Evolutionary conservation across 768 basidiomycete species (phyloP), one percentile per base, ranked within the genome.

Genomic region (Pleurotus eryngii): DNA sequence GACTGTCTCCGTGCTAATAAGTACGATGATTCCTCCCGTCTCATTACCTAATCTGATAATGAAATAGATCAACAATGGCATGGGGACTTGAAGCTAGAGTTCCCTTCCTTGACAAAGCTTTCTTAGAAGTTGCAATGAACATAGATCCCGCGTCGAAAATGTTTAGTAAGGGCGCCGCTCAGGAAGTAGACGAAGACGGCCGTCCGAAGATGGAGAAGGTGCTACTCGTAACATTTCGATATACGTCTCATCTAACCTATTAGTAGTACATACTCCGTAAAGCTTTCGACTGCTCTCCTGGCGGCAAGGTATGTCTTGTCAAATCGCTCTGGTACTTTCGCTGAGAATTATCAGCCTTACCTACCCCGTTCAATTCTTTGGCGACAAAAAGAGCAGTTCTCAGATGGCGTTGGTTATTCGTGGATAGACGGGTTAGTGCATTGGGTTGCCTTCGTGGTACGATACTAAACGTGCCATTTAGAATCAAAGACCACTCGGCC

Each of bases 361-460:
- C 85, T 99, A 51, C 97, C 97, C 11, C 81, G 81, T 57, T 92
- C 90, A 14, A 98, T 99, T 65, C 79, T 99, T 42, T 99, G 97
- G 97, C 83, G 97, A 57, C 97, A 99, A 71, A 99, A 99, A 71
- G 97, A 99, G 74, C 95, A 98, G 66, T 99, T 99, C 76, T 98
- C 95, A 1, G 97, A 99, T 66, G 97, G 97, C 55, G 95, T 97
- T 55, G 95, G 96, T 30, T 98, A 97, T 74, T 95, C 94, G 30
- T 98, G 96, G 95, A 98, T 98, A 67, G 95, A 98, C 65, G 93
- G 95, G 90, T 90, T 65, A 43, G 81, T 30, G 45, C 11, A 20
- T 6, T 55, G 37, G 45, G 37, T 49, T 46, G 18, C 30, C 30
- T 35, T 35, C 11, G 30, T 35, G 30, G 30, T 35, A 35, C 30